A percentile compares a stretch with the other conserved stretches of the same genome.
These are phyloP conservation scores for Daucus carota DNA, from an alignment of 129 eudicot genomes.

Conservation along the genomic window DH1_v3.0 NC_030383.2:8511001-8511500, in stretches of 20 bases:
- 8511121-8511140: not conserved
- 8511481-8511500: constrained; percentile 88
- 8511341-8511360: not conserved
- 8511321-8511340: constrained; percentile 57
- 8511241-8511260: constrained; percentile 79
- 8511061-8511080: not conserved
- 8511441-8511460: constrained; percentile 90
- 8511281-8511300: constrained; percentile 94
- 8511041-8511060: not conserved
- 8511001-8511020: not conserved
- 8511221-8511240: constrained; percentile 69
- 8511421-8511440: constrained; percentile 91
- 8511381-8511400: not conserved
- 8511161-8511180: constrained; percentile 98
- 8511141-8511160: constrained; percentile 58
- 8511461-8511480: constrained; percentile 81
- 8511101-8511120: not conserved
- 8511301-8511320: constrained; percentile 82
- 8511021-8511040: not conserved
- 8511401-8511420: constrained; percentile 85
- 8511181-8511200: constrained; percentile 95
- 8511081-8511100: not conserved
- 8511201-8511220: constrained; percentile 85
- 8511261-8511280: constrained; percentile 80
- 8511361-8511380: not conserved